Base-by-base conservation (phyloP, 192 early-diverging fungal species). In the Phlyctochytrium bullatum region DNA sequence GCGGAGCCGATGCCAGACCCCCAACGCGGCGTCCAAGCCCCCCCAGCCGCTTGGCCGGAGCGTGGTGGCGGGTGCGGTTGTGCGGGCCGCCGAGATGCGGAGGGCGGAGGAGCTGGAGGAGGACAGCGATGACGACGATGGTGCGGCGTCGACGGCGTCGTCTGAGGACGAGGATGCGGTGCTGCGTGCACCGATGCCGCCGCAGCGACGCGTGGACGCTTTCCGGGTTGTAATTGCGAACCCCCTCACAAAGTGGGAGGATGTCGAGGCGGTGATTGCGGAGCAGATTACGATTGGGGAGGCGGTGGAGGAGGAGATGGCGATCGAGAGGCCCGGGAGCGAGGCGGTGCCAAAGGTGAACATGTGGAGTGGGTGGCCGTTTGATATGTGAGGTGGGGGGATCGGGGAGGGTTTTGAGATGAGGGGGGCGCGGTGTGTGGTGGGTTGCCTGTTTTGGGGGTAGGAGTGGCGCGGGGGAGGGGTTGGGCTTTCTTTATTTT, bases 151-250 rank as follows among this genome's bases (percentile, higher is more conserved):
- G 40, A 47, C 10, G 10, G 6, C 40, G 6, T 47, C 40, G 10
- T 47, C 40, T 47, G 40, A 47, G 20, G 40, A 47, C 10, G 40
- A 47, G 40, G 40, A 47, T 14, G 40, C 40, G 40, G 40, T 14
- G 6, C 20, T 47, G 6, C 10, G 10, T 14, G 40, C 40, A 20
- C 10, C 76, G 33, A 65, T 57, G 29, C 75, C 68, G 60, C 32
- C 54, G 17, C 36, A 58, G 3, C 59, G 70, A 20, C 68, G 69
- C 20, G 76, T 78, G 50, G 78, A 78, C 62, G 77, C 76, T 35
- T 85, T 85, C 59, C 74, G 83, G 20, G 77, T 83, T 0, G 83
- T 85, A 4, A 73, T 85, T 29, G 80, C 83, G 33, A 85, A 85
- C 59, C 80, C 83, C 17, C 64, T 83, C 47, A 83, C 81, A 6